phyloP scores from a whole-genome alignment of 257 asterid genomes.

The Gentiana macrophylla region DNA sequence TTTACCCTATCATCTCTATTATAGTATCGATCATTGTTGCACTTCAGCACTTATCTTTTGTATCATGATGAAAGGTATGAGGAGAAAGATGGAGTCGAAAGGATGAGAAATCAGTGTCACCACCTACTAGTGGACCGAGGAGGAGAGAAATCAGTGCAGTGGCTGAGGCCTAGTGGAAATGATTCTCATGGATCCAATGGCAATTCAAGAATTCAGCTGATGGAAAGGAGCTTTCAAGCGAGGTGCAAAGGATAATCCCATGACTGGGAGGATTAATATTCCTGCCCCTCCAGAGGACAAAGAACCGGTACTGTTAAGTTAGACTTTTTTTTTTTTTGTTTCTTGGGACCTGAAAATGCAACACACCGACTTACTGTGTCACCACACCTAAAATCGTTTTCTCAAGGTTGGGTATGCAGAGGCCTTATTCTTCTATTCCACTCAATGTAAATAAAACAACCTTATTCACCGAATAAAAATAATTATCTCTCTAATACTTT shows the following conservation, averaged over 20 bases:
- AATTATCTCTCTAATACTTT: too few species aligned
- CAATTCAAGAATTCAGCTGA: slow-evolving; percentile 41
- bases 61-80: slow-evolving; percentile 57
- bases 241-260: slow-evolving; percentile 29
- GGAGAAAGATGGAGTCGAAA: slow-evolving; percentile 83
- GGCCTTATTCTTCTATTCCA: too few species aligned
- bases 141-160: slow-evolving; percentile 47
- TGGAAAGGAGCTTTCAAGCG: slow-evolving; percentile 38
- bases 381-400: too few species aligned
- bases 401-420: too few species aligned
- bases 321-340: background rate
- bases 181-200: slow-evolving; percentile 36
- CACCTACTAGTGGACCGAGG: slow-evolving; percentile 52
- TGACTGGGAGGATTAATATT: slow-evolving; percentile 41
- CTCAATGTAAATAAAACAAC: too few species aligned
- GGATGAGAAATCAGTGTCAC: slow-evolving; percentile 61
- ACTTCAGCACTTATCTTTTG: slow-evolving; percentile 12
- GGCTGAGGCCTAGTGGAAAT: slow-evolving; percentile 61
- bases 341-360: too few species aligned
- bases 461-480: too few species aligned
- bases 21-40: background rate
- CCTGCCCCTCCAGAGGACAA: slow-evolving; percentile 68
- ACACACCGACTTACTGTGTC: too few species aligned
- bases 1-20: slow-evolving; percentile 7
- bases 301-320: slow-evolving; percentile 36